Conservation (phyloP, 768 basidiomycete genomes). For the Tubosaeta brunneosetosa region DNA sequence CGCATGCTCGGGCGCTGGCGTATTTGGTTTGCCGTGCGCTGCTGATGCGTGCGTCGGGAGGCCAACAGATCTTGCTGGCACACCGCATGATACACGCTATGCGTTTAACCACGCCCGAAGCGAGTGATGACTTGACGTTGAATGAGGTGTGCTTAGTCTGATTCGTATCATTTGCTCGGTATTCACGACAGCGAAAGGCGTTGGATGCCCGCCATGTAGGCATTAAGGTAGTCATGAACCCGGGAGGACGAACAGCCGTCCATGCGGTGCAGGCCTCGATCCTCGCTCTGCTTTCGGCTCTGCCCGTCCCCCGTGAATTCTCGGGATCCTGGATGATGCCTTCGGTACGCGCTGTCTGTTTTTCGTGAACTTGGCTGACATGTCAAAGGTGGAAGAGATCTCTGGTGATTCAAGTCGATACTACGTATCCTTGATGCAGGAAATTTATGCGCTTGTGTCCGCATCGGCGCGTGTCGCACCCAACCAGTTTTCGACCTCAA, state of each 20-base stretch:
- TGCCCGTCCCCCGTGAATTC: slow-evolving; percentile 40
- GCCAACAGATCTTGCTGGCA: slow-evolving; percentile 54
- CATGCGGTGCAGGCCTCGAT: slow-evolving; percentile 56
- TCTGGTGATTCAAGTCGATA: slow-evolving; percentile 23
- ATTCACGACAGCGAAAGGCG: slow-evolving; percentile 33
- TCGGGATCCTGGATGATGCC: slow-evolving; percentile 41
- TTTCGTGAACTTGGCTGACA: neutral
- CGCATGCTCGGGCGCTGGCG: slow-evolving; percentile 52
- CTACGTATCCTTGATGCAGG: slow-evolving; percentile 59
- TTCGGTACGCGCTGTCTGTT: slow-evolving; percentile 28
- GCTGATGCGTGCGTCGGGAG: slow-evolving; percentile 50
- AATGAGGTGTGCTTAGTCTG: slow-evolving; percentile 26
- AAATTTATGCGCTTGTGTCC: slow-evolving; percentile 65
- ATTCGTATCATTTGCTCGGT: neutral
- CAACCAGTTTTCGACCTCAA: slow-evolving; percentile 41
- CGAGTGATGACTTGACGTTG: slow-evolving; percentile 33
- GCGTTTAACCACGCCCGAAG: slow-evolving; percentile 41
- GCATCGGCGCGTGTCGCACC: slow-evolving; percentile 43
- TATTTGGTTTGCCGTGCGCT: slow-evolving; percentile 63
- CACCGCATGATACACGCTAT: slow-evolving; percentile 44
- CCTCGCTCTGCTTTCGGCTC: slow-evolving; percentile 45
- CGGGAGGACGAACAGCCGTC: slow-evolving; percentile 52
- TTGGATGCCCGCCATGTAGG: slow-evolving; percentile 42
- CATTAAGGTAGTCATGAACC: slow-evolving; percentile 52
- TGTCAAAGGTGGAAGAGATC: slow-evolving; percentile 10